Evolutionary conservation across 192 early-diverging fungal genomes (phyloP).

Genomic region (Endogone sp.): DNA sequence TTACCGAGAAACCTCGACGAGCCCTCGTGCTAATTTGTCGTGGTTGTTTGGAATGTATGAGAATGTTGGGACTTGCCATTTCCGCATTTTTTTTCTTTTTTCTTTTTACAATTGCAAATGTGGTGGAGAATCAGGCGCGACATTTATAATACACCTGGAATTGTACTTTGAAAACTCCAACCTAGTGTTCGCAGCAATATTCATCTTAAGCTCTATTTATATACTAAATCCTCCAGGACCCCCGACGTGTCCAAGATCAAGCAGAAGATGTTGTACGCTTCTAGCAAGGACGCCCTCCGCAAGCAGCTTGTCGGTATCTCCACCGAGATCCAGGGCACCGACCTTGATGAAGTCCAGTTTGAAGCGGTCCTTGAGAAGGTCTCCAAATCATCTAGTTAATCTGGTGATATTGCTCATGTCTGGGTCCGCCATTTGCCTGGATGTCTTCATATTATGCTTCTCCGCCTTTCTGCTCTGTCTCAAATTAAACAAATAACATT

Average conservation of each 20-base stretch:
- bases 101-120: no score
- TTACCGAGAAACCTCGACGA: no score
- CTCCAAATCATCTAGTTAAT: not conserved
- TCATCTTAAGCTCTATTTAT: not conserved
- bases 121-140: no score
- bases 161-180: no score
- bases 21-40: no score
- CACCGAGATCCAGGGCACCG: constrained; percentile 84
- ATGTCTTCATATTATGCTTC: no score
- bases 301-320: constrained; percentile 68
- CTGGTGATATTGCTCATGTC: not conserved
- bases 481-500: not conserved
- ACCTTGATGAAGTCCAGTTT: constrained; percentile 56
- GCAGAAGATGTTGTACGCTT: constrained; percentile 89
- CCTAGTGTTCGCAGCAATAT: no score
- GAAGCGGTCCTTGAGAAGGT: not conserved
- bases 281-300: constrained; percentile 76
- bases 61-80: no score
- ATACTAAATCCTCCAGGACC: constrained; percentile 42
- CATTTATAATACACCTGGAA: no score
- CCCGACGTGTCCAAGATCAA: constrained; percentile 75
- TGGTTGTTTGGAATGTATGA: no score
- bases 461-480: not conserved
- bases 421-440: no score
- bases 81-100: no score